Conservation (phyloP, 139 green algal genomes). For the Chlamydomonas eustigma region DNA sequence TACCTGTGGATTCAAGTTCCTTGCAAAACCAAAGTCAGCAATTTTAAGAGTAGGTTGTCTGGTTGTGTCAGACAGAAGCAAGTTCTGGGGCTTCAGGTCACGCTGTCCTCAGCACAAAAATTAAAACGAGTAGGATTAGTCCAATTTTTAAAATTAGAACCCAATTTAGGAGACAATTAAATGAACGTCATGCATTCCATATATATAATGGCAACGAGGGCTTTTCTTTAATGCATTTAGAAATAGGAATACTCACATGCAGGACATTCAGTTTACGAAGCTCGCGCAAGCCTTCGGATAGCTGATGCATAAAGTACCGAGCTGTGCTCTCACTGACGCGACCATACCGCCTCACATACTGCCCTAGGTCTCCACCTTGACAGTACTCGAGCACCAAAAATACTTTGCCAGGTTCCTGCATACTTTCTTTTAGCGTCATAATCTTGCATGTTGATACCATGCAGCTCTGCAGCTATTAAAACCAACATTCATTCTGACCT, state of each 20-base stretch:
- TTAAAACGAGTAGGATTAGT: no score
- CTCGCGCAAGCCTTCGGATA: constrained; percentile 79
- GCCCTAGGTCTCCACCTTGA: constrained; percentile 81
- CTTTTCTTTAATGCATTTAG: no score
- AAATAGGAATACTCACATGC: constrained; percentile 68
- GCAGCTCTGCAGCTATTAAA: not conserved
- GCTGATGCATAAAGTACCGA: constrained; percentile 77
- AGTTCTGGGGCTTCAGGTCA: constrained; percentile 98
- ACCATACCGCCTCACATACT: constrained; percentile 61
- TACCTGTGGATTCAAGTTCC: constrained; percentile 75
- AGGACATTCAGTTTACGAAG: constrained; percentile 83
- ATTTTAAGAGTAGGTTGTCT: constrained; percentile 81
- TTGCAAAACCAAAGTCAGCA: constrained; percentile 98
- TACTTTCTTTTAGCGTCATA: not conserved
- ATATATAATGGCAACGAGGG: no score
- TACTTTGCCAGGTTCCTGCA: constrained; percentile 54
- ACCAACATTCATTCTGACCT: constrained; percentile 36
- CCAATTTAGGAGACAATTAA: no score
- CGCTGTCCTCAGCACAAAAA: constrained; percentile 46
- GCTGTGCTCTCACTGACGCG: constrained; percentile 58
- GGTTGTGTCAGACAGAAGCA: constrained; percentile 67
- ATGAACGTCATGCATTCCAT: no score
- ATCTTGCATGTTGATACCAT: not conserved
- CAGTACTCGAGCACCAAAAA: constrained; percentile 95
- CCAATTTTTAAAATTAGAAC: no score